phyloP scores from a whole-genome alignment of 2,329 filamentous ascomycete genomes.

The Penicillium sp. region DNA sequence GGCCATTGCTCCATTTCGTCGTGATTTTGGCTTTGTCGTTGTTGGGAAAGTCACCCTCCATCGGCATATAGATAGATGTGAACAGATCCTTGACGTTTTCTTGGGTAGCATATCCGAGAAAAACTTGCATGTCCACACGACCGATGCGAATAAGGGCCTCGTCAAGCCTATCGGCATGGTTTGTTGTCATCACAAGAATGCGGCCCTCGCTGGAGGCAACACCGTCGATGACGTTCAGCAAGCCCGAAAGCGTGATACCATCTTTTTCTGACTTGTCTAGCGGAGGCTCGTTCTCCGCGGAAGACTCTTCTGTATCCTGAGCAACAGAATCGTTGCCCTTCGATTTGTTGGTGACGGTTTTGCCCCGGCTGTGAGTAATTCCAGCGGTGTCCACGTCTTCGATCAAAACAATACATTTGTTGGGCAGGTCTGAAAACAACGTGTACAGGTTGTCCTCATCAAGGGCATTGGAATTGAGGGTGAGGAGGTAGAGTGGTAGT shows the following conservation, averaged over 20 bases:
- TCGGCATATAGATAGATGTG: slow-evolving; percentile 36
- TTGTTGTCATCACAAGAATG: slow-evolving; percentile 73
- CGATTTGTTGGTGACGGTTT: slow-evolving; percentile 17
- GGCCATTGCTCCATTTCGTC: neutral
- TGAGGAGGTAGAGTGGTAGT: slow-evolving; percentile 70
- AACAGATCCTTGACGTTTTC: slow-evolving; percentile 42
- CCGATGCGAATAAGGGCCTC: slow-evolving; percentile 64
- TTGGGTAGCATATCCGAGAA: slow-evolving; percentile 49
- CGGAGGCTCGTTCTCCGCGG: neutral
- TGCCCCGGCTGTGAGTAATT: slow-evolving; percentile 55
- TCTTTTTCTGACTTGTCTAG: slow-evolving; percentile 19
- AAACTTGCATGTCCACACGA: slow-evolving; percentile 63
- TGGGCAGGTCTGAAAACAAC: slow-evolving; percentile 66
- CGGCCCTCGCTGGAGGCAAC: slow-evolving; percentile 68
- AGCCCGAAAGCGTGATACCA: slow-evolving; percentile 62
- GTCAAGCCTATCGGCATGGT: slow-evolving; percentile 64
- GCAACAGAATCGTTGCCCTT: slow-evolving; percentile 11
- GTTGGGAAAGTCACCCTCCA: slow-evolving; percentile 29
- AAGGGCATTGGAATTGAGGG: slow-evolving; percentile 60
- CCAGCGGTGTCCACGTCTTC: slow-evolving; percentile 76
- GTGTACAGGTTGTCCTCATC: slow-evolving; percentile 64
- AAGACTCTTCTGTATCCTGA: slow-evolving; percentile 16
- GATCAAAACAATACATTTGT: slow-evolving; percentile 69
- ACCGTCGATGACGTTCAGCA: slow-evolving; percentile 70
- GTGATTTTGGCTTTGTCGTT: slow-evolving; percentile 2